Evolutionary conservation across 2,329 filamentous ascomycete species (phyloP).

Genomic region (Cadophora sp.): DNA sequence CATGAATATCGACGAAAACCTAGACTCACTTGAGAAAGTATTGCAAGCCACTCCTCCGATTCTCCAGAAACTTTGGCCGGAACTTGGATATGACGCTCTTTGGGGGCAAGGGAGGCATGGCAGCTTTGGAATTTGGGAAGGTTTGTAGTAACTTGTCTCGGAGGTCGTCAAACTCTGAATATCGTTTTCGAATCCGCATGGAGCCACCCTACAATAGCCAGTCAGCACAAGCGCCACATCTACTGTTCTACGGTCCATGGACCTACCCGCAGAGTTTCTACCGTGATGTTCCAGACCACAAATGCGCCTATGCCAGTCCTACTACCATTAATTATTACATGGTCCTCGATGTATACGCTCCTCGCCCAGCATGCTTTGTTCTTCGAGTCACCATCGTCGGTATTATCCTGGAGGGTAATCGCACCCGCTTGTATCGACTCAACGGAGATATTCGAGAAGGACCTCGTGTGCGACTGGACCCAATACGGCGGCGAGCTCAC

Average conservation of each 20-base stretch:
- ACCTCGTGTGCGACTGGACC: conserved; percentile 43
- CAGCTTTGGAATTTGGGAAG: conserved; percentile 83
- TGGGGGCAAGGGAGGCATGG: conserved; percentile 88
- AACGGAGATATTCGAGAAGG: conserved; percentile 55
- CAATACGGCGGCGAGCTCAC: conserved; percentile 51
- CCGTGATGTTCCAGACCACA: conserved; percentile 90
- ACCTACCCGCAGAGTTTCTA: conserved; percentile 83
- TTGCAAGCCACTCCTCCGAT: conserved; percentile 79
- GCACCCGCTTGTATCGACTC: conserved; percentile 57
- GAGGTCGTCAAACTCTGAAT: conserved; percentile 92
- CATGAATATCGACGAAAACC: conserved; percentile 6
- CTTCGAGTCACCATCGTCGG: conserved; percentile 53
- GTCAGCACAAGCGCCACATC: conserved; percentile 11
- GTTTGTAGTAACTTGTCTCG: conserved; percentile 75
- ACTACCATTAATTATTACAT: conserved; percentile 56
- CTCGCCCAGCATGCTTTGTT: conserved; percentile 69
- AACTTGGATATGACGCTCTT: conserved; percentile 93
- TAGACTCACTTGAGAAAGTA: conserved; percentile 88
- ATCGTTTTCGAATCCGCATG: conserved; percentile 74
- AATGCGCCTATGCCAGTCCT: conserved; percentile 71
- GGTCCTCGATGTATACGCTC: conserved; percentile 65
- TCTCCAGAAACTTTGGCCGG: conserved; percentile 83
- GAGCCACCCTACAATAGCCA: conserved; percentile 58
- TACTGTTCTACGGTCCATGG: background rate
- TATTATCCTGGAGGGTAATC: conserved; percentile 68